phyloP scores from a whole-genome alignment of 306 rosid genomes.

The Malus sylvestris region DNA sequence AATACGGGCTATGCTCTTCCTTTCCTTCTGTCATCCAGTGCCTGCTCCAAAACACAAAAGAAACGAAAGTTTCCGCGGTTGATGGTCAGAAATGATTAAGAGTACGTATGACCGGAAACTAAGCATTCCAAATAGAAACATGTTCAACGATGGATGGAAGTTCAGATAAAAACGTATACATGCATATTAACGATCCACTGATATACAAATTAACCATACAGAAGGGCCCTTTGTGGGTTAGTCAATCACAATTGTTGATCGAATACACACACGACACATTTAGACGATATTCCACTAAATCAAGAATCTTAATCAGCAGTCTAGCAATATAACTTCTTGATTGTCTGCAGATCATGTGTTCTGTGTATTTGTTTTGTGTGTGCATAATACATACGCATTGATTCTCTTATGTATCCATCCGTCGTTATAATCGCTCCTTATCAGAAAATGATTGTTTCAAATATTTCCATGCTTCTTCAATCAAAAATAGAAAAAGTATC shows the following conservation, averaged over 20 bases:
- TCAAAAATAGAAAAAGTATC: not conserved
- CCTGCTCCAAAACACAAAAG: slow-evolving; percentile 25
- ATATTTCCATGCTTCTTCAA: not conserved
- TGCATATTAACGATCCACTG: not conserved
- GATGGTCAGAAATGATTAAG: not conserved
- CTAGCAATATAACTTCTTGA: not conserved
- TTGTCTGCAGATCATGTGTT: not conserved
- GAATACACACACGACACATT: not conserved
- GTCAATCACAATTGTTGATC: not conserved
- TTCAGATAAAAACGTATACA: not conserved
- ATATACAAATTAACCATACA: not conserved
- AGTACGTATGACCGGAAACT: not conserved
- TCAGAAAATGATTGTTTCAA: not conserved
- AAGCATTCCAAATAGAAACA: not conserved
- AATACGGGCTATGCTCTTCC: slow-evolving; percentile 33
- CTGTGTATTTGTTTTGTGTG: not conserved
- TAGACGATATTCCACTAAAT: not conserved
- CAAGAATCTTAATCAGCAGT: not conserved
- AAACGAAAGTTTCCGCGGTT: not conserved
- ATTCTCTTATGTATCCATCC: not conserved
- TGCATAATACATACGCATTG: no score
- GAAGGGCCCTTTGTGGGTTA: not conserved
- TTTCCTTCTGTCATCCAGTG: slow-evolving; percentile 45
- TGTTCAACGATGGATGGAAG: not conserved
- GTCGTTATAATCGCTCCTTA: not conserved